These are phyloP conservation scores for Stagonosporopsis tanaceti DNA, from an alignment of 2,329 filamentous ascomycete genomes.

Conservation along the genomic window DNA sequence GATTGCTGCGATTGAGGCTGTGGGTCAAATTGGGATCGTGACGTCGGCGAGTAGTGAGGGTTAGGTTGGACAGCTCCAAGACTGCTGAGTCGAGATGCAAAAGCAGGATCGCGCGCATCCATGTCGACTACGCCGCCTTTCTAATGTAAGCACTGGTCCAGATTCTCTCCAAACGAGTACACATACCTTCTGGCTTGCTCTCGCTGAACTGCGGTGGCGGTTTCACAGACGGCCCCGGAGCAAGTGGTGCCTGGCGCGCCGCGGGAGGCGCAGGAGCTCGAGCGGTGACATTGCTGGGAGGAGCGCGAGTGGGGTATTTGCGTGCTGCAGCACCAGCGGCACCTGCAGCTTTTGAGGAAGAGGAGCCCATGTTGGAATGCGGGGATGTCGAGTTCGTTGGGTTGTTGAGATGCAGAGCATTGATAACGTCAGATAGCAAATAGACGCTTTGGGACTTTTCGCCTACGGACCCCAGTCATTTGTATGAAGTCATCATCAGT, in stretches of 20 bases:
- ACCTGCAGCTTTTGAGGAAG: conserved; percentile 64
- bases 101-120: conserved; percentile 69
- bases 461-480: conserved; percentile 10
- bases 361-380: conserved; percentile 58
- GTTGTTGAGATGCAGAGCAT: conserved; percentile 36
- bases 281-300: conserved; percentile 49
- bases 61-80: conserved; percentile 67
- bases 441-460: conserved; percentile 15
- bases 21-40: conserved; percentile 56
- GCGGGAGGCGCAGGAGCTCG: conserved; percentile 40
- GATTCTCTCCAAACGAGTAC: background rate
- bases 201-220: conserved; percentile 50
- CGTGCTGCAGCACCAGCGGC: conserved; percentile 60
- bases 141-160: background rate
- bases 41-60: conserved; percentile 64
- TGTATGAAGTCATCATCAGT: conserved; percentile 13
- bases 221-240: conserved; percentile 52
- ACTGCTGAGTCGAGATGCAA: conserved; percentile 79
- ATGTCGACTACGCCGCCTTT: conserved; percentile 61
- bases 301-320: conserved; percentile 62
- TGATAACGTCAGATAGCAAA: conserved; percentile 35
- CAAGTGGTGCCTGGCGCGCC: conserved; percentile 36
- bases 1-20: conserved; percentile 31
- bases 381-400: conserved; percentile 9
- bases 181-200: conserved; percentile 50